A percentile compares a stretch with the other conserved stretches of the same genome.
phyloP scores from a whole-genome alignment of 805 yeast species.

The Suhomyces kilbournensis region DNA sequence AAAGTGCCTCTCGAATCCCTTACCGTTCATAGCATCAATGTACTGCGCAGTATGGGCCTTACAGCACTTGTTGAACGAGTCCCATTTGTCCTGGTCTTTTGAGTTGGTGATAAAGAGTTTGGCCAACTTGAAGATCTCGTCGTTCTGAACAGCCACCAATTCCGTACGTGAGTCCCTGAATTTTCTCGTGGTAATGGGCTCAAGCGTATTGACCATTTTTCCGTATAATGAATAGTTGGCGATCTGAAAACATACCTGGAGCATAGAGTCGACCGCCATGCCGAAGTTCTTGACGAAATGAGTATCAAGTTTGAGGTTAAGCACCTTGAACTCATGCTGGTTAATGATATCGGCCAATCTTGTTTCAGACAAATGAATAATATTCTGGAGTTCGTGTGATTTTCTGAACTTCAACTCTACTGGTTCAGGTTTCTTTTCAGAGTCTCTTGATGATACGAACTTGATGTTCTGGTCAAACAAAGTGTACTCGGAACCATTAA shows the following conservation, averaged over 20 bases:
- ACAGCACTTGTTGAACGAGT: constrained; percentile 49
- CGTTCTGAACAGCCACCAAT: constrained; percentile 62
- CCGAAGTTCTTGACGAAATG: constrained; percentile 38
- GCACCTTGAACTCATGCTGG: constrained; percentile 54
- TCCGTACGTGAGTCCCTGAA: constrained; percentile 71
- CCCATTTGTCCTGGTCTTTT: constrained; percentile 46
- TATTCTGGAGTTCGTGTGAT: constrained; percentile 46
- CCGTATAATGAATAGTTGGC: constrained; percentile 57
- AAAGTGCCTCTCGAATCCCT: constrained; percentile 72
- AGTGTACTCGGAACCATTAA: constrained; percentile 56
- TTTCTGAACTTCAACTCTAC: constrained; percentile 30
- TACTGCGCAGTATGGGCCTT: constrained; percentile 48
- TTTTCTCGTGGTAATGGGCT: constrained; percentile 64
- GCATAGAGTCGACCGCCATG: constrained; percentile 48
- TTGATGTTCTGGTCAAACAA: constrained; percentile 41
- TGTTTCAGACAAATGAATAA: constrained; percentile 56
- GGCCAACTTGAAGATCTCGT: constrained; percentile 47
- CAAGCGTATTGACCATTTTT: constrained; percentile 45
- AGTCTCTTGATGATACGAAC: constrained; percentile 37
- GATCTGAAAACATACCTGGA: constrained; percentile 52
- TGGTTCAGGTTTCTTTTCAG: constrained; percentile 35
- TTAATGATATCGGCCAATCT: constrained; percentile 55
- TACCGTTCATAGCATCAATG: constrained; percentile 53
- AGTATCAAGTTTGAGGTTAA: constrained; percentile 34
- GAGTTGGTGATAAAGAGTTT: constrained; percentile 63